A percentile compares a stretch with the other conserved stretches of the same genome.
phyloP scores from a whole-genome alignment of 345 rosid genomes.

The Conringia planisiliqua region DNA sequence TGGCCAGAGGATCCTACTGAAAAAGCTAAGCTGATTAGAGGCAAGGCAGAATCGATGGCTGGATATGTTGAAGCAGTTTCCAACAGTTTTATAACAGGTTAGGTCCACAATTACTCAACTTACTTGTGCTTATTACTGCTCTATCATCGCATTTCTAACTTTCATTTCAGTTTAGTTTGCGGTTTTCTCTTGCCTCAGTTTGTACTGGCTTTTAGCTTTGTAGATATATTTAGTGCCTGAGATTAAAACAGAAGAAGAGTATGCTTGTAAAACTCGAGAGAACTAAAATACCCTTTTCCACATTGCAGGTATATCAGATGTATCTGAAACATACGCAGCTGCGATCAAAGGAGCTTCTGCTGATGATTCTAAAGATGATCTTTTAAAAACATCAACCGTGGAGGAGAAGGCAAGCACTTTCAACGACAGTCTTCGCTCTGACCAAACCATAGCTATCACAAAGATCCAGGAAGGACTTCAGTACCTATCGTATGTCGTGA shows the following conservation, averaged over 20 bases:
- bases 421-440: conserved; percentile 54
- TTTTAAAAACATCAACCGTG: conserved; percentile 42
- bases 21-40: conserved; percentile 75
- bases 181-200: background rate
- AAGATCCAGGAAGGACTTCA: conserved; percentile 87
- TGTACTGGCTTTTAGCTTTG: background rate
- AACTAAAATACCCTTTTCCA: background rate
- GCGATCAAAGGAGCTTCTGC: conserved; percentile 55
- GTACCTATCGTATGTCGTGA: conserved; percentile 58
- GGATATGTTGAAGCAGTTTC: conserved; percentile 74
- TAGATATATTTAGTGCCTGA: background rate
- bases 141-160: background rate
- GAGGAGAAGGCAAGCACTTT: conserved; percentile 63
- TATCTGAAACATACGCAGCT: conserved; percentile 69
- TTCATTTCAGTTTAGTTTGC: background rate
- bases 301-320: conserved; percentile 79
- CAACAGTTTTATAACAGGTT: conserved; percentile 87
- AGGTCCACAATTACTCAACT: conserved; percentile 1
- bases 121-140: background rate
- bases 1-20: conserved; percentile 94
- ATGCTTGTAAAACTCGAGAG: background rate
- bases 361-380: conserved; percentile 45
- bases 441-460: conserved; percentile 51
- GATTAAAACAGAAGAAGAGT: background rate
- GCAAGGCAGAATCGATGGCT: conserved; percentile 66